phyloP scores from a whole-genome alignment of 2,329 filamentous ascomycete genomes.

The Fusarium sp. region DNA sequence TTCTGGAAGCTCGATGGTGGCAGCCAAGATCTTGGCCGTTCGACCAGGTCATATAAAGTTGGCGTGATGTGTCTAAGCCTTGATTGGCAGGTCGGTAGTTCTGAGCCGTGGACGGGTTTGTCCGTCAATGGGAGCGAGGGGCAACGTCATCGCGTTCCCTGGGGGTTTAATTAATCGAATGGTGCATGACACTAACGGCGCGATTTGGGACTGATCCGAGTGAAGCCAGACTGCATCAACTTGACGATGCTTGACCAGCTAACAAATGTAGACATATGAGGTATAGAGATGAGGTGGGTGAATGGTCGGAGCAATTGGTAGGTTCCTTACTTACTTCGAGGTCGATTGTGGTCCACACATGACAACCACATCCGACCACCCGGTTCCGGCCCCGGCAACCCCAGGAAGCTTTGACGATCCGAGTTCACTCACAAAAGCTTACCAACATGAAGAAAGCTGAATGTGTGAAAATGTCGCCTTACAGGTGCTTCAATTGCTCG shows the following conservation, averaged over 20 bases:
- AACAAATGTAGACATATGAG: background rate
- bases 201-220: background rate
- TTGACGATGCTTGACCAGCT: fast-evolving
- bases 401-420: background rate
- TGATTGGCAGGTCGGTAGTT: background rate
- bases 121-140: background rate
- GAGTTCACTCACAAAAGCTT: background rate
- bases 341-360: background rate
- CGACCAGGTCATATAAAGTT: background rate
- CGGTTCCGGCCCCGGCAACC: background rate
- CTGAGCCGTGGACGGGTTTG: background rate
- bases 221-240: background rate
- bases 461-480: background rate
- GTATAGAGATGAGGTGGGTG: background rate
- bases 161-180: background rate
- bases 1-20: background rate
- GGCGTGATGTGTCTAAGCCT: background rate
- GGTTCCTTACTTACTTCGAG: background rate
- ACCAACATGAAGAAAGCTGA: background rate
- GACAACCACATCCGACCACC: background rate
- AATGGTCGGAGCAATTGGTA: background rate
- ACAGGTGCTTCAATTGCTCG: too few species aligned
- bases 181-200: background rate
- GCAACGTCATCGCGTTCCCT: background rate
- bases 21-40: background rate